These are phyloP conservation scores for Backusella australiensis DNA, from an alignment of 192 early-diverging fungal genomes.

Conservation along the genomic window DNA sequence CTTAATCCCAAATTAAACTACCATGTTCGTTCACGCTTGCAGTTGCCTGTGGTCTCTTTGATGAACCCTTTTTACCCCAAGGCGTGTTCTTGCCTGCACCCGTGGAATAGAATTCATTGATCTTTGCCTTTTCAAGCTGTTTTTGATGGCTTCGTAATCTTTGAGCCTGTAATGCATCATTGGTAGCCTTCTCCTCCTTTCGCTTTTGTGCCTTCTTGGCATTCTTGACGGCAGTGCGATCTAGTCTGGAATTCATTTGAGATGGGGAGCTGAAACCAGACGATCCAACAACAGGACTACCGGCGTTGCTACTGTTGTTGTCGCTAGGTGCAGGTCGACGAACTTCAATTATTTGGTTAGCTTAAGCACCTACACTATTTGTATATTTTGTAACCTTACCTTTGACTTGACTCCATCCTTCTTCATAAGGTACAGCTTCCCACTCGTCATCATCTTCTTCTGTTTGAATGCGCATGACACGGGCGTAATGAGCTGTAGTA, in stretches of 20 bases:
- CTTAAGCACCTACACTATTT: too few relatives aligned
- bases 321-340: neutral
- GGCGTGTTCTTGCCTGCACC: slow-evolving; percentile 38
- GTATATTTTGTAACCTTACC: neutral
- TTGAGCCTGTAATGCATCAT: slow-evolving; percentile 51
- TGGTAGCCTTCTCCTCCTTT: slow-evolving; percentile 52
- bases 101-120: slow-evolving; percentile 44
- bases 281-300: neutral
- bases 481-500: slow-evolving; percentile 13
- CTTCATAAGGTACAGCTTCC: slow-evolving; percentile 21
- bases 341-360: neutral
- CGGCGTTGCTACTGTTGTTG: neutral
- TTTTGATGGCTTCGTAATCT: slow-evolving; percentile 55
- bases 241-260: neutral
- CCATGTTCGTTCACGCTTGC: slow-evolving; percentile 37
- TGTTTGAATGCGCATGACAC: slow-evolving; percentile 29
- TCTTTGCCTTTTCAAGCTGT: slow-evolving; percentile 41
- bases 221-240: neutral
- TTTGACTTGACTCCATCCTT: slow-evolving; percentile 25
- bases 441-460: slow-evolving; percentile 3
- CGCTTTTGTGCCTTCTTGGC: slow-evolving; percentile 43
- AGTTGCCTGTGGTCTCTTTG: slow-evolving; percentile 26
- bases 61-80: slow-evolving; percentile 34
- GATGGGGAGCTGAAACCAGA: neutral
- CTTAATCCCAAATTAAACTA: slow-evolving; percentile 40